Evolutionary conservation across 2,329 filamentous ascomycete genomes (phyloP).

Genomic region (Diaporthe nobilis): DNA sequence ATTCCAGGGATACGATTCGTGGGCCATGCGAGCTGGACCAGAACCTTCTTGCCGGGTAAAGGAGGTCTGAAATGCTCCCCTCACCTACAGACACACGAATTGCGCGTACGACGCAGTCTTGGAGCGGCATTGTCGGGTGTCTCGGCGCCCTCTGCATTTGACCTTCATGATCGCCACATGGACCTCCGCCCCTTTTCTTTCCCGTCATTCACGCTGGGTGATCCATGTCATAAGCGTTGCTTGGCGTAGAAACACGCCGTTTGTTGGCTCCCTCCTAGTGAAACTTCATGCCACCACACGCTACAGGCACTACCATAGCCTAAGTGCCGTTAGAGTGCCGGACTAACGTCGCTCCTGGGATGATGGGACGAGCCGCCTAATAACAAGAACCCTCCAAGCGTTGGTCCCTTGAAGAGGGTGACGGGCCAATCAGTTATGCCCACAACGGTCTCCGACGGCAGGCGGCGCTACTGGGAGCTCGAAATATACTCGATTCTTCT

Average conservation of each 20-base stretch:
- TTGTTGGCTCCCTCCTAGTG: constrained; percentile 15
- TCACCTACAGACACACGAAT: not conserved
- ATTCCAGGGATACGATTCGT: constrained; percentile 7
- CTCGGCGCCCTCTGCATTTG: constrained; percentile 8
- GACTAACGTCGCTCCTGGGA: not conserved
- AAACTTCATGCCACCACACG: not conserved
- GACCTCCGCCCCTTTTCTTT: constrained; percentile 5
- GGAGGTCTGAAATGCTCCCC: not conserved
- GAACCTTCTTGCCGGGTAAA: constrained; percentile 13
- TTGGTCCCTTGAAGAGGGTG: not conserved
- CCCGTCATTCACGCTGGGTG: not conserved
- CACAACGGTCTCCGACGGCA: not conserved
- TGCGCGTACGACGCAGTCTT: constrained; percentile 16
- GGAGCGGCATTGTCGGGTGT: constrained; percentile 3
- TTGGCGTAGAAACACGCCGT: constrained; percentile 10
- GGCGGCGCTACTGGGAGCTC: not conserved
- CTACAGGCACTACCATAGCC: not conserved
- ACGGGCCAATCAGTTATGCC: not conserved
- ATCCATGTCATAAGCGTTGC: not conserved
- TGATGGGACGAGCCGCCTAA: not conserved
- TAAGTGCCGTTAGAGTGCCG: not conserved
- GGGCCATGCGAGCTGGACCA: constrained; percentile 8
- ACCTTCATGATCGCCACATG: constrained; percentile 9
- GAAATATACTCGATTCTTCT: not conserved
- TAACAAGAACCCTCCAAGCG: not conserved